Evolutionary conservation across 345 rosid species (phyloP).

Genomic region (Dovyalis caffra): DNA sequence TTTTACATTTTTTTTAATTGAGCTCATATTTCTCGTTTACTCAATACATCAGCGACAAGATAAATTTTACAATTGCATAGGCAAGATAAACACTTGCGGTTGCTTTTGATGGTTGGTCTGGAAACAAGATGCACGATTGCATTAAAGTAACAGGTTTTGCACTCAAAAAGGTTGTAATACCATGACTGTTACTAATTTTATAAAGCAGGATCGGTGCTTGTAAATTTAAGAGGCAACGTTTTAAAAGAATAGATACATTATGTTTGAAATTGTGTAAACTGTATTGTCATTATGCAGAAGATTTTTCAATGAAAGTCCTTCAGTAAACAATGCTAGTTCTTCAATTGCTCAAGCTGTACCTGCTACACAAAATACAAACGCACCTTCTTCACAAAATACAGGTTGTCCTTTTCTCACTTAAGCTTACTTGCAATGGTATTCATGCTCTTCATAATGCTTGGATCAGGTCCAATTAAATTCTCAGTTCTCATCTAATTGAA

Average conservation of each 20-base stretch:
- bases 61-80: background rate
- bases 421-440: background rate
- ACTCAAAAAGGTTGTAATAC: background rate
- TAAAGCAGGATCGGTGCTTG: background rate
- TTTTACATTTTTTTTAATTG: background rate
- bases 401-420: constrained; percentile 29
- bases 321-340: constrained; percentile 24
- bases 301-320: constrained; percentile 45
- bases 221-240: background rate
- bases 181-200: background rate
- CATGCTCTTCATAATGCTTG: background rate
- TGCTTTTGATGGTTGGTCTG: no score
- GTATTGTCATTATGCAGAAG: constrained; percentile 44
- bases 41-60: background rate
- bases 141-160: no score
- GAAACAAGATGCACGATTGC: no score
- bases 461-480: background rate
- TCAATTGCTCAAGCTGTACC: constrained; percentile 25
- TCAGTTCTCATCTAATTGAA: background rate
- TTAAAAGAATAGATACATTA: background rate
- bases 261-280: constrained; percentile 13
- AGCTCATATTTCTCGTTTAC: background rate
- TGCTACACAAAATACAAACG: constrained; percentile 1
- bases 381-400: constrained; percentile 31
- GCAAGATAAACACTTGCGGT: no score